Percentiles rank a stretch among this genome's conserved stretches.
phyloP scores from a whole-genome alignment of 2,329 filamentous ascomycete species.

The Rugonectria rugulosa region DNA sequence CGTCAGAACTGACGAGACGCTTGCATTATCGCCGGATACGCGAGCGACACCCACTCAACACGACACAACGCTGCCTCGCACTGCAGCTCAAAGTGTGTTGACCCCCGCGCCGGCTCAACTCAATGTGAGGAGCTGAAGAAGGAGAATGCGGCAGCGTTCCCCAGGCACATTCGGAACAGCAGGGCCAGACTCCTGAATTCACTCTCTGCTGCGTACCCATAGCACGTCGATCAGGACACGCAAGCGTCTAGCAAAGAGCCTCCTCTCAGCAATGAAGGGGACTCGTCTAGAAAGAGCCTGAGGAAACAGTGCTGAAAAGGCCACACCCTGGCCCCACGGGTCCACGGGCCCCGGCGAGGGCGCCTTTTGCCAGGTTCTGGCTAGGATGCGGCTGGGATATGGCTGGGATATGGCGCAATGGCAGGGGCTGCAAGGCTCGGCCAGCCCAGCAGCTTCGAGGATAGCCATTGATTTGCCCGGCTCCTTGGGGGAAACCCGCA shows the following conservation, averaged over 20 bases:
- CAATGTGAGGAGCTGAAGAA: neutral
- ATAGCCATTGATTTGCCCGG: constrained; percentile 24
- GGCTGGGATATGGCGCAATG: constrained; percentile 39
- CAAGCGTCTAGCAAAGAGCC: constrained; percentile 33
- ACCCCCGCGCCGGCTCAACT: neutral
- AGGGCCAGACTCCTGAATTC: neutral
- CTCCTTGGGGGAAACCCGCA: constrained; percentile 2
- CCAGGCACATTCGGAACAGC: neutral
- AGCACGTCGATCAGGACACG: constrained; percentile 33
- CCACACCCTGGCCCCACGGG: constrained; percentile 28
- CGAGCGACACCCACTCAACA: constrained; percentile 4
- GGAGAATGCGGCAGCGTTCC: constrained; percentile 1
- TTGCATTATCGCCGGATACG: constrained; percentile 10
- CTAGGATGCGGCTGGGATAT: constrained; percentile 33
- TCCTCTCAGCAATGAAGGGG: constrained; percentile 33
- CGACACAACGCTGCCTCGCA: neutral
- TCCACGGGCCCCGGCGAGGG: constrained; percentile 28
- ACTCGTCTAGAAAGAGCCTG: constrained; percentile 22
- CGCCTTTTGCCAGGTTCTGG: constrained; percentile 16
- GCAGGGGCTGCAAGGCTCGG: constrained; percentile 35
- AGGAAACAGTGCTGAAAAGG: neutral
- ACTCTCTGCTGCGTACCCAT: constrained; percentile 2
- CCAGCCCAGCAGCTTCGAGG: constrained; percentile 22
- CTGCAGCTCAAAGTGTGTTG: neutral
- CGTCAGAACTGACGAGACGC: neutral